Conservation (phyloP, 768 basidiomycete species). For the Podaxis pistillaris region DNA sequence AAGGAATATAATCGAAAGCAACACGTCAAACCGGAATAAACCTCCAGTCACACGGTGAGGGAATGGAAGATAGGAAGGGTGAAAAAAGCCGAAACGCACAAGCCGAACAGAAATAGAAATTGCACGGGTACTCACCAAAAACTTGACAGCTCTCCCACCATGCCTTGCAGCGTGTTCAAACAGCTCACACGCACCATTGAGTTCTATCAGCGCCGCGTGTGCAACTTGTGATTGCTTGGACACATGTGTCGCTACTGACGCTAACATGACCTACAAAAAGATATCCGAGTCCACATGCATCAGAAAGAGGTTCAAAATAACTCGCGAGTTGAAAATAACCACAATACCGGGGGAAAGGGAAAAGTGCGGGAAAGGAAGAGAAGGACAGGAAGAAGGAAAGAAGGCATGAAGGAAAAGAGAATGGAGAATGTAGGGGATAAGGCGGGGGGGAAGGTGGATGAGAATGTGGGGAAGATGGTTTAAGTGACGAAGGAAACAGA, state of each 20-base stretch:
- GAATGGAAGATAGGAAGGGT: too few species aligned
- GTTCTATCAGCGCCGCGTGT: conserved; percentile 64
- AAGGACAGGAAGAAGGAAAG: too few species aligned
- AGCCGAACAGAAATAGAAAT: neutral
- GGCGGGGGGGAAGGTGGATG: too few species aligned
- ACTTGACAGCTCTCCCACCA: conserved; percentile 70
- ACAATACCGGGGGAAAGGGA: neutral
- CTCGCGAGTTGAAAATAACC: neutral
- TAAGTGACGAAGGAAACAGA: too few species aligned
- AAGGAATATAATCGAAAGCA: neutral
- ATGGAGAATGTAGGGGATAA: too few species aligned
- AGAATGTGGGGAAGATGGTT: too few species aligned
- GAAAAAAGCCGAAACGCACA: neutral
- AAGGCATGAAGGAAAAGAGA: too few species aligned
- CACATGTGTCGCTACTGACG: conserved; percentile 73
- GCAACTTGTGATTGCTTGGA: conserved; percentile 62
- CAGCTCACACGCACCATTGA: conserved; percentile 60
- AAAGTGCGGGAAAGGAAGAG: too few species aligned
- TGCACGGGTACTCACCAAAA: conserved; percentile 44
- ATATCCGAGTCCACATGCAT: conserved; percentile 9
- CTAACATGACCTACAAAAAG: conserved; percentile 61
- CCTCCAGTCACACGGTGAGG: too few species aligned
- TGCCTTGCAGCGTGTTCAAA: conserved; percentile 61
- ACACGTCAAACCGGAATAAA: too few species aligned
- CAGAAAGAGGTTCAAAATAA: neutral